Conservation (phyloP, 257 asterid genomes). For the Lycium ferocissimum region DNA sequence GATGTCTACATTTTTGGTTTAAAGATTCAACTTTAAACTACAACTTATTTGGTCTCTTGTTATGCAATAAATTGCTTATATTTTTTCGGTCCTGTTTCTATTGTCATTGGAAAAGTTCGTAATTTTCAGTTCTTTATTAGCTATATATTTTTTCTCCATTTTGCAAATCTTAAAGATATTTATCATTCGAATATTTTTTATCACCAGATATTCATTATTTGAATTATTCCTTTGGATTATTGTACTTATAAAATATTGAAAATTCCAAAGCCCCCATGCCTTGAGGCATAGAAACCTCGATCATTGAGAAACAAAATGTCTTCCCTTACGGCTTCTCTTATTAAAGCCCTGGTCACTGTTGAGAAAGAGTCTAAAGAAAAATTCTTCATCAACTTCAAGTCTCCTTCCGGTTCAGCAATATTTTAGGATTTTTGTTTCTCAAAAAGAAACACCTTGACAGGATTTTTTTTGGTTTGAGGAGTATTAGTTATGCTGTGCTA, state of each 20-base stretch:
- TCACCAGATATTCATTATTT: not conserved
- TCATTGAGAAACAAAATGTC: not conserved
- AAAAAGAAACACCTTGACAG: not conserved
- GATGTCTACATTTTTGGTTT: not conserved
- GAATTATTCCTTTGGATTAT: not conserved
- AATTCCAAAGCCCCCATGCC: not conserved
- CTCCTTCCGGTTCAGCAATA: not conserved
- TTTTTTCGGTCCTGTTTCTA: not conserved
- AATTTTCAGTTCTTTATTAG: not conserved
- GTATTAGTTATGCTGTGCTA: not conserved
- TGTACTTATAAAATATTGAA: not conserved
- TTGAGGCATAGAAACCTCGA: not conserved
- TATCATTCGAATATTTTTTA: not conserved
- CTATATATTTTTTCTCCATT: not conserved
- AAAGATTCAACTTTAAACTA: not conserved
- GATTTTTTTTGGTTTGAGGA: not conserved
- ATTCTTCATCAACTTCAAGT: not conserved
- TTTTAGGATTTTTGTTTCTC: slow-evolving; percentile 2
- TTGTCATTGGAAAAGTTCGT: not conserved
- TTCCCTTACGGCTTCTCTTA: not conserved
- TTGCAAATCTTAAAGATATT: not conserved
- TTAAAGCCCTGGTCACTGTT: not conserved
- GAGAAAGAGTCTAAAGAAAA: not conserved
- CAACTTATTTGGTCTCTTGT: not conserved
- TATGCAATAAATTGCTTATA: not conserved